These are phyloP conservation scores for Durusdinium trenchii DNA, from an alignment of 73 alveolate species.

Conservation along the genomic window DNA sequence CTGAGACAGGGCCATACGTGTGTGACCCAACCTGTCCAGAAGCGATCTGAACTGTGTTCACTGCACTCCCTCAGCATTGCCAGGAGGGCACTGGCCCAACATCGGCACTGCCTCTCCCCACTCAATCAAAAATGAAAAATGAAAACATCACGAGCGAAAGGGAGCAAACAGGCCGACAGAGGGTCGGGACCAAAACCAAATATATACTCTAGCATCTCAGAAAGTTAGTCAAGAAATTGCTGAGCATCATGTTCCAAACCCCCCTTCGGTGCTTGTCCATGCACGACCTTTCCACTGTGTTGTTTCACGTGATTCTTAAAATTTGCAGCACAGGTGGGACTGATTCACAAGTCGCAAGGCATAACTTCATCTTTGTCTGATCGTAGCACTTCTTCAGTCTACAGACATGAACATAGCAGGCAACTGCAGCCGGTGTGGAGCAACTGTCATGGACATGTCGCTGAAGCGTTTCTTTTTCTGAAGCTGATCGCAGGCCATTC, in stretches of 20 bases:
- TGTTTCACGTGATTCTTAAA: neutral
- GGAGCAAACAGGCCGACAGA: no score
- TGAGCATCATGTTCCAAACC: constrained; percentile 4
- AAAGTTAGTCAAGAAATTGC: neutral
- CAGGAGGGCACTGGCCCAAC: no score
- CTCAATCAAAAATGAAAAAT: no score
- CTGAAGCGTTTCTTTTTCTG: neutral
- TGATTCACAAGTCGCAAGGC: neutral
- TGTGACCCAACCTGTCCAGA: no score
- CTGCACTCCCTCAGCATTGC: no score
- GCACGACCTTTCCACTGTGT: neutral
- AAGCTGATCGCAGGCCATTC: neutral
- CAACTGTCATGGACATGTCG: neutral
- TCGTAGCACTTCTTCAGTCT: neutral
- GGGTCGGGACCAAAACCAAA: no score
- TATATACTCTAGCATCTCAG: no score
- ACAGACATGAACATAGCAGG: neutral
- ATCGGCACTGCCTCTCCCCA: no score
- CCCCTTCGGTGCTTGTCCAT: constrained; percentile 30
- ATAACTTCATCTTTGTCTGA: neutral
- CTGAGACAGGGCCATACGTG: no score
- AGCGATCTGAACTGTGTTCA: no score
- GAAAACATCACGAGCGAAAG: no score
- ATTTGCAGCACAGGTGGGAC: neutral
- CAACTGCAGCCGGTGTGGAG: neutral